phyloP scores from a whole-genome alignment of 2,329 filamentous ascomycete genomes.

The Westerdykella aurantiaca region DNA sequence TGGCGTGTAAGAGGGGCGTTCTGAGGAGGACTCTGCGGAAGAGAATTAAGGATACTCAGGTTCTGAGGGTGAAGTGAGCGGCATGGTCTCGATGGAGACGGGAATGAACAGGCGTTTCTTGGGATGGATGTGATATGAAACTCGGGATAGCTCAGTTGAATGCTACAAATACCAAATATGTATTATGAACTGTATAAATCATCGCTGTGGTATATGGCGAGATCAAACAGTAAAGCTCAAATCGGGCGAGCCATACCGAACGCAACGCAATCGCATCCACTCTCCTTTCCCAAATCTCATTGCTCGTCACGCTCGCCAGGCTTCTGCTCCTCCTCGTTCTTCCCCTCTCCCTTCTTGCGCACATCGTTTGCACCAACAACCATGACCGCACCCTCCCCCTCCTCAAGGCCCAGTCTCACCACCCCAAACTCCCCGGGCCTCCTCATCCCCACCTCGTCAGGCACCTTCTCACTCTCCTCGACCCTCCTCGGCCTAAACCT shows the following conservation, averaged over 20 bases:
- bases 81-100: neutral
- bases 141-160: too few species aligned
- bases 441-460: conserved; percentile 9
- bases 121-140: neutral
- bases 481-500: conserved; percentile 51
- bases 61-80: neutral
- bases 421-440: conserved; percentile 19
- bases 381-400: conserved; percentile 10
- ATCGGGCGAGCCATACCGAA: too few species aligned
- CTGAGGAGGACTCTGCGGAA: neutral
- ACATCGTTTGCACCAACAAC: conserved; percentile 2
- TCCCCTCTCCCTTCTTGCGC: neutral
- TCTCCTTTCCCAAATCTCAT: too few species aligned
- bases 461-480: conserved; percentile 11
- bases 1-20: conserved; percentile 7
- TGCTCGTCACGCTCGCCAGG: neutral
- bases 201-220: too few species aligned
- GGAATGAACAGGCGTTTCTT: neutral
- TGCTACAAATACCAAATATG: too few species aligned
- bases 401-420: conserved; percentile 18
- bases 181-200: too few species aligned
- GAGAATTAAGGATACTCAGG: too few species aligned
- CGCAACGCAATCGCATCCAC: too few species aligned
- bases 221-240: too few species aligned
- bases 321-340: neutral